Conservation (phyloP, 208 protist genomes). For the Leishmania amazonensis region DNA sequence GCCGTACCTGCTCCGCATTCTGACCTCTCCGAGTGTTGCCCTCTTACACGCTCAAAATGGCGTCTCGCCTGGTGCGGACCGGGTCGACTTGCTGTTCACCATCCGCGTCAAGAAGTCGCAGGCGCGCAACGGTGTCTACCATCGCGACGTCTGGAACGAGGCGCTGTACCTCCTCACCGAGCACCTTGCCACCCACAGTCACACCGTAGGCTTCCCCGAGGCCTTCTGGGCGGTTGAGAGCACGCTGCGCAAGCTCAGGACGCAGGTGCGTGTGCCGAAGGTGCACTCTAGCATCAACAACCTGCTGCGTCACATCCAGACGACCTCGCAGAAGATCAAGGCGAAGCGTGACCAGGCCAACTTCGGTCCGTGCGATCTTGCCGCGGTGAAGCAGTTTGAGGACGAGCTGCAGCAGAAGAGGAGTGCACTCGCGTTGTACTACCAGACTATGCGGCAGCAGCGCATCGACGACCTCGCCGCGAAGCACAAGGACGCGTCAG, state of each 20-base stretch:
- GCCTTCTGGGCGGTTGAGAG: constrained; percentile 86
- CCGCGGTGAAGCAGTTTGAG: constrained; percentile 81
- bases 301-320: constrained; percentile 80
- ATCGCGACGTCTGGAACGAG: constrained; percentile 75
- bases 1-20: constrained; percentile 92
- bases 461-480: constrained; percentile 70
- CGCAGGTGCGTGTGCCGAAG: constrained; percentile 85
- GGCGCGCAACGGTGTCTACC: constrained; percentile 72
- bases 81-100: constrained; percentile 84
- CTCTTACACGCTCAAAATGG: constrained; percentile 45
- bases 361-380: constrained; percentile 84
- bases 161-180: constrained; percentile 89
- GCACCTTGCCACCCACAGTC: constrained; percentile 82
- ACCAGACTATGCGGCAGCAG: constrained; percentile 77
- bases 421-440: constrained; percentile 64
- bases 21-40: constrained; percentile 85
- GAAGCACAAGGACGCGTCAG: constrained; percentile 57
- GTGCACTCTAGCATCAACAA: constrained; percentile 74
- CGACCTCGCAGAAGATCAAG: constrained; percentile 63
- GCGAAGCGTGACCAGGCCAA: constrained; percentile 71
- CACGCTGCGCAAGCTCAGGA: constrained; percentile 84
- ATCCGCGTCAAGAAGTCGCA: constrained; percentile 92
- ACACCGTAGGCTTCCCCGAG: constrained; percentile 94
- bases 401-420: constrained; percentile 61
- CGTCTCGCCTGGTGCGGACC: constrained; percentile 38